phyloP scores from a whole-genome alignment of 1,139 yeast species.

The Magnusiomyces paraingens region DNA sequence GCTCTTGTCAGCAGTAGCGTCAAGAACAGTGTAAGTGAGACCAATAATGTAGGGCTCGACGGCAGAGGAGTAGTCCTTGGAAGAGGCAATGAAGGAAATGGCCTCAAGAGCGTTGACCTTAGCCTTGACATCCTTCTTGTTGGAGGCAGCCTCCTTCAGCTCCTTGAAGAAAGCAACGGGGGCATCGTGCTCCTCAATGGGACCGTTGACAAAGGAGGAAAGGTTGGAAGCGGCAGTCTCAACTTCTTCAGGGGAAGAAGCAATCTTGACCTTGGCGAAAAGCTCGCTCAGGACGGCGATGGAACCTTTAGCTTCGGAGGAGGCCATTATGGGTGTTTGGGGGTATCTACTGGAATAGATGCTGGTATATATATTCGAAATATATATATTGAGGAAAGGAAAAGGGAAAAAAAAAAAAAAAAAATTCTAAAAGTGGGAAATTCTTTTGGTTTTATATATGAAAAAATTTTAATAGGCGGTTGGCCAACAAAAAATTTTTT shows the following conservation, averaged over 20 bases:
- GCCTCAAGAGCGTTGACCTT: slow-evolving; percentile 80
- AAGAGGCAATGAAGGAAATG: slow-evolving; percentile 74
- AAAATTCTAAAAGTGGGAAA: background rate
- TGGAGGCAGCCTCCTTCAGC: slow-evolving; percentile 68
- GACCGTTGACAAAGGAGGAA: slow-evolving; percentile 90
- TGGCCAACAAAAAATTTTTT: no score
- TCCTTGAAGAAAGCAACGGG: slow-evolving; percentile 82
- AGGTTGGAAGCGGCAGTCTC: slow-evolving; percentile 84
- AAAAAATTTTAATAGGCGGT: slow-evolving; percentile 4
- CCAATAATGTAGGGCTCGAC: slow-evolving; percentile 92
- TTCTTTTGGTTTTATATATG: slow-evolving; percentile 2
- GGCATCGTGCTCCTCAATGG: slow-evolving; percentile 97
- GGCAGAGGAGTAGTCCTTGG: slow-evolving; percentile 74
- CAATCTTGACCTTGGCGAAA: slow-evolving; percentile 86
- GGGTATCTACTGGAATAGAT: background rate
- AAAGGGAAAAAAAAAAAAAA: slow-evolving; percentile 5
- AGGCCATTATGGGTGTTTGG: slow-evolving; percentile 19
- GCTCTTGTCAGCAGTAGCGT: slow-evolving; percentile 87
- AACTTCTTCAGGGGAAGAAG: slow-evolving; percentile 68
- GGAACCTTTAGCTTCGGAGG: slow-evolving; percentile 27
- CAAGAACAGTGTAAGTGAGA: slow-evolving; percentile 61
- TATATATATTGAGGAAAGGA: slow-evolving; percentile 7
- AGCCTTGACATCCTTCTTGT: slow-evolving; percentile 55
- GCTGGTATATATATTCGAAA: background rate
- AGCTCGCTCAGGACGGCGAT: slow-evolving; percentile 82